Evolutionary conservation across 2,329 filamentous ascomycete species (phyloP), one percentile per base, ranked within the genome.

Genomic region (Ophiosphaerella narmari): DNA sequence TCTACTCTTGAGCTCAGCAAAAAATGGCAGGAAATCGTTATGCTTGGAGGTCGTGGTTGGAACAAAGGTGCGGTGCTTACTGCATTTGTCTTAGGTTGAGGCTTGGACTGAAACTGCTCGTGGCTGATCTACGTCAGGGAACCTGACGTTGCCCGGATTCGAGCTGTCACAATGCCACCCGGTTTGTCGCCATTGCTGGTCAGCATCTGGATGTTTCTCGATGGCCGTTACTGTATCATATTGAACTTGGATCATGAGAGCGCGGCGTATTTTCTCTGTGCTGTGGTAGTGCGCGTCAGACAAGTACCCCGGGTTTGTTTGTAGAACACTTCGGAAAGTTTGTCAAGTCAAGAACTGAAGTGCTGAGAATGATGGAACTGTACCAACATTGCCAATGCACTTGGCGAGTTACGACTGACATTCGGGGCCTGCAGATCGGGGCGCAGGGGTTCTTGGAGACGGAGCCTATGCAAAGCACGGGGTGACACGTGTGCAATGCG

Each of bases 351-450:
- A 39, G 41, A 46, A 9, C 12, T 14, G 24, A 38, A 9, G 9
- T 2, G 5, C 24, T 43, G 48, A 49, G 48, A 16, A 38, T 12
- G 42, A 37, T 41, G 47, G 49, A 36, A 42, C 37, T 47, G 48
- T 43, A 43, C 52, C 51, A 57, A 52, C 40, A 29, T 57, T 60
- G 57, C 54, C 45, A 56, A 44, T 37, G 48, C 32, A 51, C 59
- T 64, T 65, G 61, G 61, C 61, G 54, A 52, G 52, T 49, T 48
- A 37, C 16, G 44, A 43, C 44, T 47, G 48, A 55, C 54, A 55
- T 63, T 59, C 62, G 55, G 43, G 48, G 54, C 43, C 42, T 43
- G 44, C 52, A 48, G 48, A 55, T 43, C 44, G 50, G 42, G 42
- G 43, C 48, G 52, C 61, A 66, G 61, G 61, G 62, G 52, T 48